These are phyloP conservation scores for Exserohilum rostratum DNA, from an alignment of 2,329 filamentous ascomycete genomes.

Conservation along the genomic window DNA sequence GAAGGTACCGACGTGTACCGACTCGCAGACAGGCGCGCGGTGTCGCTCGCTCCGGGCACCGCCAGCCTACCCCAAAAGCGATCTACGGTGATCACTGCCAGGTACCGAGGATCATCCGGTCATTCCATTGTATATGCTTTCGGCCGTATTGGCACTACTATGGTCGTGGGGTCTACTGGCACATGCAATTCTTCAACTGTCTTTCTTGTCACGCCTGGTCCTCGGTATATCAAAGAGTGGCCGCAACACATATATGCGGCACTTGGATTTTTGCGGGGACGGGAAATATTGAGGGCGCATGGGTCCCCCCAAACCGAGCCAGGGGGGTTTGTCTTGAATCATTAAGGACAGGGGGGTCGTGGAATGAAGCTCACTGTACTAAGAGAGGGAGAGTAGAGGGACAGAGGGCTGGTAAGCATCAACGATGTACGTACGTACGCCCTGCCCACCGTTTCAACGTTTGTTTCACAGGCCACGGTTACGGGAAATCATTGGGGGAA, in stretches of 20 bases:
- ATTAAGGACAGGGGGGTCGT: too few species aligned
- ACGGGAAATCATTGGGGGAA: neutral
- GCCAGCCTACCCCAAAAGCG: constrained; percentile 9
- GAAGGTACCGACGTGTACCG: neutral
- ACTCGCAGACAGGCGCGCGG: neutral
- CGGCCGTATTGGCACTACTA: too few species aligned
- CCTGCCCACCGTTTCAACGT: neutral
- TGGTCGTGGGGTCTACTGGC: too few species aligned
- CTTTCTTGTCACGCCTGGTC: neutral
- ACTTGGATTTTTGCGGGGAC: neutral
- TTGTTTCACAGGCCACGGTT: neutral
- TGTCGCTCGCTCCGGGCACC: constrained; percentile 8
- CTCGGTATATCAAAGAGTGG: neutral
- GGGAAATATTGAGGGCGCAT: neutral
- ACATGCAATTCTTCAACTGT: neutral
- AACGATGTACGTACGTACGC: neutral
- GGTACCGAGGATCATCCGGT: constrained; percentile 16
- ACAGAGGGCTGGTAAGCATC: too few species aligned
- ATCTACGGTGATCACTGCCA: constrained; percentile 28
- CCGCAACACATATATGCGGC: neutral
- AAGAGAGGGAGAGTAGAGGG: neutral
- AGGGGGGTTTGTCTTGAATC: neutral
- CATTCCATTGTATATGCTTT: too few species aligned
- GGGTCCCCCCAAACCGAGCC: neutral
- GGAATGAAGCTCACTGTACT: too few species aligned